These are phyloP conservation scores for Pittosporum tobira DNA, from an alignment of 129 eudicot genomes.

Conservation along the genomic window DNA sequence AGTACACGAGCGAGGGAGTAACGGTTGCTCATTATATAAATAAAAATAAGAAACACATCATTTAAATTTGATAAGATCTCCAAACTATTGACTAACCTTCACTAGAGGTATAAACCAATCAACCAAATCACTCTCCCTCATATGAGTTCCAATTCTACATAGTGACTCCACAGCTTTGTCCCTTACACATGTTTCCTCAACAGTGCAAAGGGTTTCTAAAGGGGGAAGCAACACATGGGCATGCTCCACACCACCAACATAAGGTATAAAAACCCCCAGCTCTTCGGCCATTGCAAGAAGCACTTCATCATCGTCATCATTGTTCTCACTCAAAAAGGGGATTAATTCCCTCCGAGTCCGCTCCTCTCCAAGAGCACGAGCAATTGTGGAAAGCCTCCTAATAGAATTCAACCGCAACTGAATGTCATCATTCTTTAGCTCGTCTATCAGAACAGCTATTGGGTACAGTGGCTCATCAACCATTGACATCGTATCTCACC, in stretches of 20 bases:
- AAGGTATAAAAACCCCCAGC: conserved; percentile 90
- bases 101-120: conserved; percentile 79
- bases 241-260: conserved; percentile 92
- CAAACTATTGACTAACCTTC: conserved; percentile 50
- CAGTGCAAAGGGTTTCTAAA: conserved; percentile 87
- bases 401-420: conserved; percentile 79
- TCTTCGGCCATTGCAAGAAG: conserved; percentile 98
- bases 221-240: conserved; percentile 92
- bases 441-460: conserved; percentile 86
- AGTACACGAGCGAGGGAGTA: too few species aligned
- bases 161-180: conserved; percentile 95
- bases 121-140: conserved; percentile 86
- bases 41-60: neutral
- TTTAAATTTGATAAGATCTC: neutral
- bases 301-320: conserved; percentile 94
- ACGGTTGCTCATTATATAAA: neutral
- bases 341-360: conserved; percentile 82
- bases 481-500: conserved; percentile 44
- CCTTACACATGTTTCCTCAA: conserved; percentile 97
- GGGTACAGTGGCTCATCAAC: conserved; percentile 92
- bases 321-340: conserved; percentile 87
- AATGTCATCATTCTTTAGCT: conserved; percentile 85
- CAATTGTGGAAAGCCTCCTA: conserved; percentile 86
- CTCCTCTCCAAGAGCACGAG: conserved; percentile 97
- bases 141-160: conserved; percentile 90